Base-by-base conservation (phyloP, 768 basidiomycete species). In the Leccinellum rugosiceps region DNA sequence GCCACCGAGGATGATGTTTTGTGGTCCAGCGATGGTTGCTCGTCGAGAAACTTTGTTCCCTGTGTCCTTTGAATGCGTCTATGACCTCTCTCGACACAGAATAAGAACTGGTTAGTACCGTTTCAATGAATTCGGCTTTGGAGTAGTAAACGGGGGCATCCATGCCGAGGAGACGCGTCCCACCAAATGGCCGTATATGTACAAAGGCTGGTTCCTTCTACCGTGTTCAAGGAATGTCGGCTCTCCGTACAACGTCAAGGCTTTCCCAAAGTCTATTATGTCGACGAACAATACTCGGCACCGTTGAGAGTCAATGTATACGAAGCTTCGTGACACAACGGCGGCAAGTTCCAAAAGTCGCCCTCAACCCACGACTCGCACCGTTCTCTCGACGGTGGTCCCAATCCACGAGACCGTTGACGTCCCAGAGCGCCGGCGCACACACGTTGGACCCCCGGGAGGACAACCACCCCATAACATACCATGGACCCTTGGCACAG, bases 1-100 rank as follows among this genome's bases (percentile, higher is more conserved):
- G 47, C 96, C 97, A 41, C 93, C 94, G 14, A 99, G 85, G 60
- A 98, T 93, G 71, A 98, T 99, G 71, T 97, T 98, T 72, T 94
- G 90, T 11, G 94, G 90, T 1, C 96, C 96, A 55, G 88, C 85
- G 66, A 98, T 97, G 26, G 87, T 88, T 17, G 94, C 93, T 59
- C 90, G 85, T 56, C 93, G 84, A 41, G 92, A 95, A 45, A 98
- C 95, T 73, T 96, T 96, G 78, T 98, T 96, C 46, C 92, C 93
- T 60, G 93, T 95, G 70, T 95, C 94, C 92, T 94, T 71, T 58
- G 31, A 45, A 46, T 28, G 21, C 43, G 57, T 66, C 54, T 50
- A 50, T 51, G 30, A 26, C 23, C 23, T 55, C 15, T 52, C 49
- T 8, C 32, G 21, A 14, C 3, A 13, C 3, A 25, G 32, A 23